Evolutionary conservation across 257 asterid genomes (phyloP).

Genomic region (Gentiana dahurica): DNA sequence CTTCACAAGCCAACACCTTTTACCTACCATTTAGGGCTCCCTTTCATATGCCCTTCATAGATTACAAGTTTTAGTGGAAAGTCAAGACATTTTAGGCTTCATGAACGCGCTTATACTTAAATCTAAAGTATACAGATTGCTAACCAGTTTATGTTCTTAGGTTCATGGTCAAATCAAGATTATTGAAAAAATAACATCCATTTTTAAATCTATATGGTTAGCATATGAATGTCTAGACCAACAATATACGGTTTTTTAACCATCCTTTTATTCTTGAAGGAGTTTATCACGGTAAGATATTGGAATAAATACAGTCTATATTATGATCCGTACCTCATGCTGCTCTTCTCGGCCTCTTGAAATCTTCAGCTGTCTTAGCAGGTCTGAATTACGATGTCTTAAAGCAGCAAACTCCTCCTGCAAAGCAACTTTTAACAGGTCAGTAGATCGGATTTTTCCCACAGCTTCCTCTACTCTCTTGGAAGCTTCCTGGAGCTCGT

Average conservation of each 20-base stretch:
- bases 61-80: no score
- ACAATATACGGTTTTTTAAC: background rate
- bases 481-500: slow-evolving; percentile 30
- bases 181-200: no score
- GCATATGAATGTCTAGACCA: slow-evolving; percentile 3
- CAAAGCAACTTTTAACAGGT: slow-evolving; percentile 29
- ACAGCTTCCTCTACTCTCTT: slow-evolving; percentile 38
- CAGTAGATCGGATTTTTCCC: slow-evolving; percentile 35
- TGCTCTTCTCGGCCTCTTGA: slow-evolving; percentile 33
- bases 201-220: background rate
- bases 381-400: slow-evolving; percentile 20
- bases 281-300: background rate
- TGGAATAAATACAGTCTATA: background rate
- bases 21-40: no score
- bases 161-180: no score
- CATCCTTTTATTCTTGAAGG: background rate
- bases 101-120: no score
- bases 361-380: slow-evolving; percentile 27
- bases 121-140: no score
- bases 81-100: no score
- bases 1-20: no score
- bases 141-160: no score
- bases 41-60: no score
- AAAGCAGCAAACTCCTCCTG: slow-evolving; percentile 28
- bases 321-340: slow-evolving; percentile 42